These are phyloP conservation scores for Pezizomycotina sp. DNA, from an alignment of 2,329 filamentous ascomycete species.

Conservation along the genomic window DNA sequence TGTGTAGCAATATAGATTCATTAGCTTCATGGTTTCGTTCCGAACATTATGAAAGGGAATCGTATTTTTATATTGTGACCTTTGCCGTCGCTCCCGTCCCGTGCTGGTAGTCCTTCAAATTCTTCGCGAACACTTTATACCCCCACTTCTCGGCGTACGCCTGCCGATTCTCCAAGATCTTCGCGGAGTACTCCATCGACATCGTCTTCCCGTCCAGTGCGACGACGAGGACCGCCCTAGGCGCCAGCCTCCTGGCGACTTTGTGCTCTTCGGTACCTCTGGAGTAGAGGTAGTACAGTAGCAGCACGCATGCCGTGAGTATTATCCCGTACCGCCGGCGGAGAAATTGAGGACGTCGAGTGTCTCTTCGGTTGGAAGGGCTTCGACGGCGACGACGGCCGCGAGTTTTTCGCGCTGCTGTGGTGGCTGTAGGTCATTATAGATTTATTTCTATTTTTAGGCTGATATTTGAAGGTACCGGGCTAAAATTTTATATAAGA, in stretches of 20 bases:
- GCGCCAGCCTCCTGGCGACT: slow-evolving; percentile 29
- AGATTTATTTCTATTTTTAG: too few relatives aligned
- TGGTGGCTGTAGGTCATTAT: too few relatives aligned
- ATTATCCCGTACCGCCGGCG: too few relatives aligned
- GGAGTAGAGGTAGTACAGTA: too few relatives aligned
- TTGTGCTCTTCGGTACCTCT: too few relatives aligned
- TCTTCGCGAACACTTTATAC: slow-evolving; percentile 27
- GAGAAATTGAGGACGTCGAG: too few relatives aligned
- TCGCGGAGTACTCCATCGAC: slow-evolving; percentile 50
- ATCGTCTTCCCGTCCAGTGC: slow-evolving; percentile 54
- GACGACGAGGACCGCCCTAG: slow-evolving; percentile 62
- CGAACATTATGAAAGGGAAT: not conserved
- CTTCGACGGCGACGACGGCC: too few relatives aligned
- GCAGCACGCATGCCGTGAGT: too few relatives aligned
- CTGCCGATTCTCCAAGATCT: slow-evolving; percentile 64
- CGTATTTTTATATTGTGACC: not conserved
- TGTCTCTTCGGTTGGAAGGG: too few relatives aligned
- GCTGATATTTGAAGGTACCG: too few relatives aligned
- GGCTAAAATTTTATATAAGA: too few relatives aligned
- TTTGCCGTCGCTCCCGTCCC: slow-evolving; percentile 7
- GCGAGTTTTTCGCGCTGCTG: too few relatives aligned
- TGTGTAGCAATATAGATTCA: slow-evolving; percentile 30
- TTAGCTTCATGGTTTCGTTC: slow-evolving; percentile 2
- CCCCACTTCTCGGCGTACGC: slow-evolving; percentile 77
- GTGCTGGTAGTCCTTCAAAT: slow-evolving; percentile 6